These are phyloP conservation scores for Medicago arabica DNA, from an alignment of 306 rosid genomes.

Conservation along the genomic window DNA sequence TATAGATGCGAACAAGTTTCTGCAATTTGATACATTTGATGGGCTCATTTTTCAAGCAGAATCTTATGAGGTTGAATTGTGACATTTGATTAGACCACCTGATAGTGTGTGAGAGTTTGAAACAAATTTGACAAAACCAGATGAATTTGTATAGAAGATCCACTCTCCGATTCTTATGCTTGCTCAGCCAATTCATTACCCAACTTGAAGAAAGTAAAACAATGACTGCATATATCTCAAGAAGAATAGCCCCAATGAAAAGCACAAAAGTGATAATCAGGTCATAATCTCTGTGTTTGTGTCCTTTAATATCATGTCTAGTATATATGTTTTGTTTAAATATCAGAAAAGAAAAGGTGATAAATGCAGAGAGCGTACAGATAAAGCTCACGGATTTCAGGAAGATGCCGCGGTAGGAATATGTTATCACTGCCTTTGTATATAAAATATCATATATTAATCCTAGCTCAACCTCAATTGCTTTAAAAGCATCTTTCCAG, in stretches of 20 bases:
- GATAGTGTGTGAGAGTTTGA: conserved; percentile 3
- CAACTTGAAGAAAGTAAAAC: conserved; percentile 47
- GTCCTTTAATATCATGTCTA: neutral
- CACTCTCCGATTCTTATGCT: neutral
- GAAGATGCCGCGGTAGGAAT: conserved; percentile 13
- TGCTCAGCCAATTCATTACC: conserved; percentile 39
- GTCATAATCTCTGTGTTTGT: neutral
- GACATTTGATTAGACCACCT: conserved; percentile 43
- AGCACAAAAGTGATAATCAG: conserved; percentile 32
- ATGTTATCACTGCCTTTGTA: conserved; percentile 48
- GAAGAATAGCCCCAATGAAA: conserved; percentile 44
- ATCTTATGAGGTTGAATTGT: conserved; percentile 39
- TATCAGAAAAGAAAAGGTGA: conserved; percentile 19
- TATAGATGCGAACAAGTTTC: neutral
- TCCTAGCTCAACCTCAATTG: conserved; percentile 59
- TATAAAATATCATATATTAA: conserved; percentile 51
- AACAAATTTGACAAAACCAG: neutral
- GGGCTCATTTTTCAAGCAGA: conserved; percentile 22
- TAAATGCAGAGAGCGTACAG: conserved; percentile 9
- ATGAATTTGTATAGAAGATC: neutral
- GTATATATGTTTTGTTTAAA: neutral
- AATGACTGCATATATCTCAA: conserved; percentile 38
- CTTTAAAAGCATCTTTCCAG: conserved; percentile 33
- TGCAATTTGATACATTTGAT: neutral
- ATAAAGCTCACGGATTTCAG: conserved; percentile 29